A percentile compares a stretch with the other conserved stretches of the same genome.
phyloP scores from a whole-genome alignment of 83 land plant genomes.

The Thuja plicata region DNA sequence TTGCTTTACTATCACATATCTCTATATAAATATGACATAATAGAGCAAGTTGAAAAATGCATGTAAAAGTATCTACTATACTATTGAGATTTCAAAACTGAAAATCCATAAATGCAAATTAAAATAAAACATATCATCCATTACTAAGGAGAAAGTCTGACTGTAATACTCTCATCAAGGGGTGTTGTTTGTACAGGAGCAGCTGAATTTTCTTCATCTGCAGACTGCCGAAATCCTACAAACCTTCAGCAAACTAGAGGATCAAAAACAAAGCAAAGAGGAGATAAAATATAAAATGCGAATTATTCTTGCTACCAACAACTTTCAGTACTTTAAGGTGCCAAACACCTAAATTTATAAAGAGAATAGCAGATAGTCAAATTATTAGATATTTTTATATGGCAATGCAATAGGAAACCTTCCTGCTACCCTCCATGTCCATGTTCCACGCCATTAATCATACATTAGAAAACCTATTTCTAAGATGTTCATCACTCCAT shows the following conservation, averaged over 20 bases:
- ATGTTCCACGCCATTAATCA: not conserved
- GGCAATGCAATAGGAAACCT: not conserved
- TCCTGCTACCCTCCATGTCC: not conserved
- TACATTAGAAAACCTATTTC: not conserved
- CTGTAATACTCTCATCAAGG: conserved; percentile 8
- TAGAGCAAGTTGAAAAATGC: not conserved
- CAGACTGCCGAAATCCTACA: conserved; percentile 10
- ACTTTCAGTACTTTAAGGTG: not conserved
- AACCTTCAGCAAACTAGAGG: conserved; percentile 12
- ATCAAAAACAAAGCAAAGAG: not conserved
- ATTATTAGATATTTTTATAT: not conserved
- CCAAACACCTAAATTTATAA: not conserved
- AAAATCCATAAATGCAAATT: not conserved
- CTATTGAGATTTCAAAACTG: not conserved
- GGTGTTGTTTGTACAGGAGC: not conserved
- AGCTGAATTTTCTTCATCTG: not conserved
- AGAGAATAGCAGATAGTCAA: not conserved
- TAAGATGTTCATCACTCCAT: not conserved
- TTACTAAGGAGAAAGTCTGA: not conserved
- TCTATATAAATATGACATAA: not conserved
- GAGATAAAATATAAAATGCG: not conserved
- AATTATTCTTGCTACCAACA: not conserved
- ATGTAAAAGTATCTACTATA: not conserved
- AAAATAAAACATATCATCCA: not conserved
- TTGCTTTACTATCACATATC: not conserved